Evolutionary conservation across 306 rosid genomes (phyloP).

Genomic region (barrel medic (Medicago truncatula)): MtrunA17r5.0-ANR NC_053042.1:45772501-45773000

Average conservation of each 20-base stretch:
- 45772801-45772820: constrained; percentile 37
- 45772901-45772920: not conserved
- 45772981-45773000: constrained; percentile 26
- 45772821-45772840: constrained; percentile 7
- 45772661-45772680: constrained; percentile 19
- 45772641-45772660: not conserved
- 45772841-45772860: constrained; percentile 17
- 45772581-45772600: not conserved
- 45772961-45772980: constrained; percentile 3
- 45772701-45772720: constrained; percentile 85
- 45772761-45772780: constrained; percentile 70
- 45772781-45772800: constrained; percentile 41
- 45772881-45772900: constrained; percentile 14
- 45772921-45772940: not conserved
- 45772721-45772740: constrained; percentile 75
- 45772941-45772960: constrained; percentile 37
- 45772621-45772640: constrained; percentile 12
- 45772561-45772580: too few species aligned
- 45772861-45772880: not conserved
- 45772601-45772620: not conserved
- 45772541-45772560: too few species aligned
- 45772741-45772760: constrained; percentile 54
- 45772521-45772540: not conserved
- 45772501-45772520: not conserved
- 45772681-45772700: constrained; percentile 42